phyloP scores from a whole-genome alignment of 2,329 filamentous ascomycete species.

The Paraphaeosphaeria sporulosa region DNA sequence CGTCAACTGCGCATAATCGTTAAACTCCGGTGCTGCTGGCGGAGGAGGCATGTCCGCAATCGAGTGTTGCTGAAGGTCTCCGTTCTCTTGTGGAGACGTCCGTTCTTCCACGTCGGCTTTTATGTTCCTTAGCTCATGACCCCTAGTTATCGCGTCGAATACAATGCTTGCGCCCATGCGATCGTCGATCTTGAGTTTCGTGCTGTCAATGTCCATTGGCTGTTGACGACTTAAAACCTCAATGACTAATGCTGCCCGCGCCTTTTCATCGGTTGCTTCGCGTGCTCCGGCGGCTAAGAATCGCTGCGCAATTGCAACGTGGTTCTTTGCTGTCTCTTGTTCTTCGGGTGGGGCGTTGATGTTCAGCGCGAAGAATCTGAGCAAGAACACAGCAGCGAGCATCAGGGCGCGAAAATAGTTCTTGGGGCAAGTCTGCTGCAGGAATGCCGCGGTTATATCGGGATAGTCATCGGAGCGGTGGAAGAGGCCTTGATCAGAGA shows the following conservation, averaged over 20 bases:
- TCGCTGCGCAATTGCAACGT: slow-evolving; percentile 30
- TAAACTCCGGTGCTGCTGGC: neutral
- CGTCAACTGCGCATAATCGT: slow-evolving; percentile 8
- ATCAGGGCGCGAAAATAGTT: slow-evolving; percentile 27
- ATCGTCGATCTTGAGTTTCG: slow-evolving; percentile 27
- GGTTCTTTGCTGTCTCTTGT: slow-evolving; percentile 33
- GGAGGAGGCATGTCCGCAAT: slow-evolving; percentile 5
- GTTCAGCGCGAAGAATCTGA: slow-evolving; percentile 34
- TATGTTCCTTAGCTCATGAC: slow-evolving; percentile 25
- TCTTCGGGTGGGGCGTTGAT: slow-evolving; percentile 27
- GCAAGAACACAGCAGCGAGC: slow-evolving; percentile 29
- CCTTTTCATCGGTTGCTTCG: slow-evolving; percentile 22
- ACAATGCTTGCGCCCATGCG: slow-evolving; percentile 30
- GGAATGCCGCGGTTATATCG: slow-evolving; percentile 12
- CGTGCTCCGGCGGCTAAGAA: slow-evolving; percentile 24
- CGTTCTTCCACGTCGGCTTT: slow-evolving; percentile 20
- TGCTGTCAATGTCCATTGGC: slow-evolving; percentile 25
- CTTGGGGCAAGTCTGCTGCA: slow-evolving; percentile 27
- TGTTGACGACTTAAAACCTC: slow-evolving; percentile 25
- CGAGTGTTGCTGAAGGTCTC: neutral
- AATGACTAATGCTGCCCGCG: slow-evolving; percentile 23
- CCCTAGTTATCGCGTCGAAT: slow-evolving; percentile 28
- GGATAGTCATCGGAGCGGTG: slow-evolving; percentile 20
- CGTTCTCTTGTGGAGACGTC: neutral
- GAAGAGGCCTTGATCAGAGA: slow-evolving; percentile 24